Base-by-base conservation (phyloP, 345 rosid genomes). In the Linum tenue region DNA sequence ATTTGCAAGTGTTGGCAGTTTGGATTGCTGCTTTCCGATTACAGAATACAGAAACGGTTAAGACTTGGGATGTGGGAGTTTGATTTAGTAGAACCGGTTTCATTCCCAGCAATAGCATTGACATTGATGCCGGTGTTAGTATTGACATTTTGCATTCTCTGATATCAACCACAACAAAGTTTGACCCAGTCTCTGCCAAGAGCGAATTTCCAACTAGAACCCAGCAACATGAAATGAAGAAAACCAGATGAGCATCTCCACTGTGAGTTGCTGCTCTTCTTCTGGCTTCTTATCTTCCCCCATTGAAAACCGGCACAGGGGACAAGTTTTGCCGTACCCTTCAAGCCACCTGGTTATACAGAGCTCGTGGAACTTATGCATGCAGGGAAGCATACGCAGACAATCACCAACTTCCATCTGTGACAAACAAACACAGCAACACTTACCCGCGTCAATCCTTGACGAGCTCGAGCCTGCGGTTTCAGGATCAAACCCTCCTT, bases 281-380 rank as follows among this genome's bases (percentile, higher is more conserved):
- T 61, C 41, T 38, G 16, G 58, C 38, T 60, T 61, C 53, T 64
- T 70, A 10, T 67, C 76, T 59, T 76, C 68, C 22, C 58, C 83
- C 77, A 81, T 55, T 0, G 81, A 79, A 68, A 80, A 86, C 62
- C 96, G 77, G 75, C 98, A 91, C 1, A 88, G 43, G 0, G 98
- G 98, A 62, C 98, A 92, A 0, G 87, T 85, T 67, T 77, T 87
- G 15, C 76, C 69, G 65, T 81, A 78, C 50, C 60, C 78, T 64
- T 68, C 51, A 51, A 87, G 81, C 98, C 96, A 92, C 31, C 77
- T 83, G 2, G 87, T 84, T 0, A 92, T 76, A 58, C 97, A 92
- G 2, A 35, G 71, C 67, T 63, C 73, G 64, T 89, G 98, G 51
- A 92, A 92, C 76, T 70, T 73, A 64, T 89, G 98, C 51, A 71